phyloP scores from a whole-genome alignment of 352 stramenopile genomes.

The Phytopythium montanum region DNA sequence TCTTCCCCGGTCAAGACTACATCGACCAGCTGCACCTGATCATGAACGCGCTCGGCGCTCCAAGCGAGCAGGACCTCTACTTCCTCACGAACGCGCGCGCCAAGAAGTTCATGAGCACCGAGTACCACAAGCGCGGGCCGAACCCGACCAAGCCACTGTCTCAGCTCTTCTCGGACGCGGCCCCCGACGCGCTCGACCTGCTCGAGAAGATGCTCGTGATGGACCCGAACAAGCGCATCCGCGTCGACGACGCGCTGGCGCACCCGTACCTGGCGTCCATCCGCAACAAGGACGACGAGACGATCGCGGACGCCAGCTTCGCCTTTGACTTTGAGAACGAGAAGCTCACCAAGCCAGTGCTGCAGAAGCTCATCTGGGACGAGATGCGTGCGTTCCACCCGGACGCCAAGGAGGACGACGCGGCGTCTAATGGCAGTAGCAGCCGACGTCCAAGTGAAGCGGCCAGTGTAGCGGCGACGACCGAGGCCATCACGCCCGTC shows the following conservation, averaged over 20 bases:
- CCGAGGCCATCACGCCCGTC: constrained; percentile 30
- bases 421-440: neutral
- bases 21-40: constrained; percentile 97
- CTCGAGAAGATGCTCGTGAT: constrained; percentile 92
- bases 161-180: constrained; percentile 71
- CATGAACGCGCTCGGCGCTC: constrained; percentile 87
- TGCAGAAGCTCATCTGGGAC: constrained; percentile 85
- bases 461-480: constrained; percentile 16
- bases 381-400: constrained; percentile 83
- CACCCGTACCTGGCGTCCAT: constrained; percentile 89
- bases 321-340: constrained; percentile 89
- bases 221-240: constrained; percentile 89
- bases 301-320: constrained; percentile 56
- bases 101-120: constrained; percentile 82
- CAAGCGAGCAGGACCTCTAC: constrained; percentile 34
- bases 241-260: constrained; percentile 87
- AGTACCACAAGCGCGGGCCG: constrained; percentile 69
- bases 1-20: constrained; percentile 96
- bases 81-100: constrained; percentile 94
- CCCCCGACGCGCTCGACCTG: constrained; percentile 75
- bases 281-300: constrained; percentile 89
- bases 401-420: constrained; percentile 35
- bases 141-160: constrained; percentile 61
- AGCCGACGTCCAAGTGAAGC: constrained; percentile 12
- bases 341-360: constrained; percentile 75